These are phyloP conservation scores for Candida labiduridarum DNA, from an alignment of 1,139 yeast species.

Conservation along the genomic window DNA sequence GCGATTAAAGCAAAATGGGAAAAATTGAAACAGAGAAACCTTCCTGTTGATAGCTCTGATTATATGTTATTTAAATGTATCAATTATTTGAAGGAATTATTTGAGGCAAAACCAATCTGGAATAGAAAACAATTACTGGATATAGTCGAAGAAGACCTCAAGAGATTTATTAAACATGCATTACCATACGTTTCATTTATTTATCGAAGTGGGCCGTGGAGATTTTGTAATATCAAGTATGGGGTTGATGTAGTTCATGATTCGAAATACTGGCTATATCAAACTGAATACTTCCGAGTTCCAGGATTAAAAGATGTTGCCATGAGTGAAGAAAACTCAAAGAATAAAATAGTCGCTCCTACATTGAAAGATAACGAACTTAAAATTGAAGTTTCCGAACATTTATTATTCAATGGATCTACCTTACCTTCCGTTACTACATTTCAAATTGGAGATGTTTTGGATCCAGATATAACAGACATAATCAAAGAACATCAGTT, in stretches of 20 bases:
- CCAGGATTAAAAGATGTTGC: conserved; percentile 27
- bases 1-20: conserved; percentile 39
- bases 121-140: conserved; percentile 73
- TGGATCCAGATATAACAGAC: conserved; percentile 61
- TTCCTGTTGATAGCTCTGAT: conserved; percentile 31
- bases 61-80: conserved; percentile 50
- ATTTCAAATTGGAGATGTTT: conserved; percentile 81
- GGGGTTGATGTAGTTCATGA: conserved; percentile 78
- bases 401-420: conserved; percentile 73
- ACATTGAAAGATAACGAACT: conserved; percentile 12
- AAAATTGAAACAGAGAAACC: conserved; percentile 22
- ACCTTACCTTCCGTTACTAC: conserved; percentile 68
- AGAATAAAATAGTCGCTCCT: conserved; percentile 6
- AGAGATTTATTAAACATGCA: conserved; percentile 66
- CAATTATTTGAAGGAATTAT: conserved; percentile 52
- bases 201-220: conserved; percentile 92
- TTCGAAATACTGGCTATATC: conserved; percentile 62
- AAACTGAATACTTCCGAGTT: conserved; percentile 82
- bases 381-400: conserved; percentile 40
- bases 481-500: conserved; percentile 42
- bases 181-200: conserved; percentile 82
- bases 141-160: conserved; percentile 54
- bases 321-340: conserved; percentile 20
- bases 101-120: conserved; percentile 82
- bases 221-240: conserved; percentile 78